Conservation (phyloP, 805 yeast species). For the Zygosaccharomyces bisporus region DNA sequence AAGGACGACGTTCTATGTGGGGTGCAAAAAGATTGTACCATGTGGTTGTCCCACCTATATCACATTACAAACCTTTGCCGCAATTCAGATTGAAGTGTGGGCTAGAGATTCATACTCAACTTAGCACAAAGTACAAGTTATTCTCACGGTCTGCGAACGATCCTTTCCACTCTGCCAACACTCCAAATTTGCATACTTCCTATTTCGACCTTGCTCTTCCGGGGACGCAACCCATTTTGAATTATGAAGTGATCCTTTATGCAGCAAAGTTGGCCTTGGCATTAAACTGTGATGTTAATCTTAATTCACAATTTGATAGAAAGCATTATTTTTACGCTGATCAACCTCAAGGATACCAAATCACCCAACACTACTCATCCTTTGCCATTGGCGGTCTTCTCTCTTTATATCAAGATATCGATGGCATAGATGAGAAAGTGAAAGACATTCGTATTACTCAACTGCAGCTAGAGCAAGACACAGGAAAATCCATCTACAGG, state of each 20-base stretch:
- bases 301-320: constrained; percentile 71
- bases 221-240: constrained; percentile 84
- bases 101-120: constrained; percentile 88
- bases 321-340: constrained; percentile 96
- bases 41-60: background rate
- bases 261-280: constrained; percentile 75
- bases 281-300: constrained; percentile 54
- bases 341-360: constrained; percentile 94
- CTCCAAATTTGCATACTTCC: constrained; percentile 68
- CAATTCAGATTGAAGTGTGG: constrained; percentile 66
- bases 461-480: constrained; percentile 91
- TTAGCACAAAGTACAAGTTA: constrained; percentile 67
- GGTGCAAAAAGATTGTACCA: constrained; percentile 6
- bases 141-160: constrained; percentile 60
- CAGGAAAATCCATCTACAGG: constrained; percentile 71
- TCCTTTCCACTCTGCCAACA: constrained; percentile 42
- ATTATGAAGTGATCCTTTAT: constrained; percentile 64
- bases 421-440: constrained; percentile 44
- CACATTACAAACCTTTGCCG: constrained; percentile 11
- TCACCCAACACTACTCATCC: constrained; percentile 85
- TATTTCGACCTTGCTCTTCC: constrained; percentile 85
- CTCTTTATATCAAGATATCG: constrained; percentile 46
- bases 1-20: background rate
- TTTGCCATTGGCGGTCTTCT: constrained; percentile 66
- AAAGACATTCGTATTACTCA: constrained; percentile 65